Percentiles rank a stretch among this genome's conserved stretches.
Conservation (phyloP, 305 asterid species). For the Ajuga reptans region DNA sequence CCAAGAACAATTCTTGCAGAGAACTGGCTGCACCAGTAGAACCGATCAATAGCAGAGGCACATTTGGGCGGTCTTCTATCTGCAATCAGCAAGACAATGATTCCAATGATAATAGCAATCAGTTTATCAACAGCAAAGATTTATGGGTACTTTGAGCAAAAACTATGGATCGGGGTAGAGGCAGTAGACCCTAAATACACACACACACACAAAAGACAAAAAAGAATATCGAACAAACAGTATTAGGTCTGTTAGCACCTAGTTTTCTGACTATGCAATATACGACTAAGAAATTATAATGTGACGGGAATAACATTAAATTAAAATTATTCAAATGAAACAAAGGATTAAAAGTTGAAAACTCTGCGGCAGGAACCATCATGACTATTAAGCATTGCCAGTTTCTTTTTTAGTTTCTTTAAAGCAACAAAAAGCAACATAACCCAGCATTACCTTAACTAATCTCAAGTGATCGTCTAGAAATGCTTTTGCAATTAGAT, state of each 20-base stretch:
- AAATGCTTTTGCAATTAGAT: slow-evolving; percentile 37
- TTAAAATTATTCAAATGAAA: not conserved
- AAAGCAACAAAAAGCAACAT: not conserved
- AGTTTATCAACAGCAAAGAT: slow-evolving; percentile 10
- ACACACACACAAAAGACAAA: too few species aligned
- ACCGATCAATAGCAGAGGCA: slow-evolving; percentile 66
- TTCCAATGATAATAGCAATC: slow-evolving; percentile 23
- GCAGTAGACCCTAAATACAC: not conserved
- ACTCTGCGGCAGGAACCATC: not conserved
- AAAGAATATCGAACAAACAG: too few species aligned
- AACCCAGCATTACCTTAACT: slow-evolving; percentile 41
- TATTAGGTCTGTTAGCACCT: not conserved
- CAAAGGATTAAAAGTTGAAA: not conserved
- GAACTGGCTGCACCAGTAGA: slow-evolving; percentile 42
- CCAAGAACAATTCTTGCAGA: slow-evolving; percentile 48
- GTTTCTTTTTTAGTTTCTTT: not conserved
- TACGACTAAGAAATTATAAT: not conserved
- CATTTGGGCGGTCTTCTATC: slow-evolving; percentile 47
- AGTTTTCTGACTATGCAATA: not conserved
- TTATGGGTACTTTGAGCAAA: slow-evolving; percentile 6
- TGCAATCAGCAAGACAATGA: slow-evolving; percentile 35
- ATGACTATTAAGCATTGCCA: not conserved
- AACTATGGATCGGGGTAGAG: not conserved
- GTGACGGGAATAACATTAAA: not conserved
- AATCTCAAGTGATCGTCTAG: slow-evolving; percentile 36